A percentile compares a stretch with the other conserved stretches of the same genome.
These are phyloP conservation scores for Stromatinia cepivora DNA, from an alignment of 2,329 filamentous ascomycete species.

Conservation along the genomic window DNA sequence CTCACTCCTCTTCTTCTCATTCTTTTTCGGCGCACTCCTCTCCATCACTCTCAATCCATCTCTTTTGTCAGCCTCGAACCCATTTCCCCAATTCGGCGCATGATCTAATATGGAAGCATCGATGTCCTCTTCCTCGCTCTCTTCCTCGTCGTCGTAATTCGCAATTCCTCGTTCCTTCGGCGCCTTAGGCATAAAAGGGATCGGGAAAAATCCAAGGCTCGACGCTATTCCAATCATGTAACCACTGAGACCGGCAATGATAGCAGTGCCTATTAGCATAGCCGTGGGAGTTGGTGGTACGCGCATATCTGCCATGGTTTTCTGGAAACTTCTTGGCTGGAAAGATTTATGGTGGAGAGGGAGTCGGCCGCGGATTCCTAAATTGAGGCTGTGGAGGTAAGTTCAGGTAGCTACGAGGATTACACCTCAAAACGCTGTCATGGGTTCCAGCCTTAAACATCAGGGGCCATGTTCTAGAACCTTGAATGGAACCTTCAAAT, in stretches of 20 bases:
- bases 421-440: neutral
- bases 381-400: neutral
- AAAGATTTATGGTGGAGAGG: neutral
- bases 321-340: neutral
- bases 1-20: slow-evolving; percentile 32
- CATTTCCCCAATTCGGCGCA: slow-evolving; percentile 67
- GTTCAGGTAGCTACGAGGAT: slow-evolving; percentile 4
- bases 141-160: slow-evolving; percentile 59
- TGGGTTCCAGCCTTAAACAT: slow-evolving; percentile 7
- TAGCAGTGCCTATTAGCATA: slow-evolving; percentile 69
- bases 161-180: slow-evolving; percentile 51
- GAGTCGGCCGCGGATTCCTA: neutral
- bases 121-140: slow-evolving; percentile 69
- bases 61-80: slow-evolving; percentile 56
- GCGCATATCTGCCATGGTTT: slow-evolving; percentile 37
- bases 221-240: slow-evolving; percentile 77
- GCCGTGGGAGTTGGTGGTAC: slow-evolving; percentile 43
- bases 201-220: slow-evolving; percentile 72
- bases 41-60: slow-evolving; percentile 52
- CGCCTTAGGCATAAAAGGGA: slow-evolving; percentile 40
- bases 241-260: slow-evolving; percentile 72
- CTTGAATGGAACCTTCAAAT: neutral
- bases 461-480: neutral
- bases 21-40: slow-evolving; percentile 44
- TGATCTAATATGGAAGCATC: slow-evolving; percentile 61